Conservation (phyloP, 331 rosid genomes). For the Spiraea crenata region DNA sequence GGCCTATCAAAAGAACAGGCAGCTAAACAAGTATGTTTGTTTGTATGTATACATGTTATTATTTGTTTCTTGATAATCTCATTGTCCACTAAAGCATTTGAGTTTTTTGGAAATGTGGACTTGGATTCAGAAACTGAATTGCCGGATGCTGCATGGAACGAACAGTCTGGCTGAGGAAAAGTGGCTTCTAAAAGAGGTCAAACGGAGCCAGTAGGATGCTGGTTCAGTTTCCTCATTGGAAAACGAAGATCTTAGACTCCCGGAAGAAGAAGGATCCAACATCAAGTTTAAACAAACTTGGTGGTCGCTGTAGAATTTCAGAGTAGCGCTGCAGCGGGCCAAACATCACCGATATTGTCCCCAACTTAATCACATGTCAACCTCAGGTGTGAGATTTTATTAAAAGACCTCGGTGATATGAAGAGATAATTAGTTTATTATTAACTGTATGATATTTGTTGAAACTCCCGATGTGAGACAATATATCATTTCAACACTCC, state of each 20-base stretch:
- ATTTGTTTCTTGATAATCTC: too few species aligned
- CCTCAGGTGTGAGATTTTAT: too few species aligned
- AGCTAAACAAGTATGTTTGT: constrained; percentile 35
- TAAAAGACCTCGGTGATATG: too few species aligned
- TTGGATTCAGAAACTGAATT: constrained; percentile 33
- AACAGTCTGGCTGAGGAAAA: constrained; percentile 42
- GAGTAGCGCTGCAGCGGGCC: too few species aligned
- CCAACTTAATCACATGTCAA: too few species aligned
- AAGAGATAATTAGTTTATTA: too few species aligned
- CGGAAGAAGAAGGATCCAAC: constrained; percentile 23
- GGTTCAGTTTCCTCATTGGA: constrained; percentile 28
- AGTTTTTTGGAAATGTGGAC: neutral
- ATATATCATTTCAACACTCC: too few species aligned
- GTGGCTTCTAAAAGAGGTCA: constrained; percentile 29
- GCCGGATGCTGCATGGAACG: constrained; percentile 40
- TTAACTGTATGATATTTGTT: too few species aligned
- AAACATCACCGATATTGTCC: too few species aligned
- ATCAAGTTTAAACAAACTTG: too few species aligned
- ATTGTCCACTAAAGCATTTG: neutral
- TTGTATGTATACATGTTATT: neutral
- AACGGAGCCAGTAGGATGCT: constrained; percentile 20
- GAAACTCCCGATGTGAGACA: too few species aligned
- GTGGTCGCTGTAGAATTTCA: too few species aligned
- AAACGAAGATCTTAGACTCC: neutral
- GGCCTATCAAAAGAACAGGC: constrained; percentile 22